Evolutionary conservation across 164 flowering plant species (phyloP).

Genomic region (Stephania yunnanensis): DNA sequence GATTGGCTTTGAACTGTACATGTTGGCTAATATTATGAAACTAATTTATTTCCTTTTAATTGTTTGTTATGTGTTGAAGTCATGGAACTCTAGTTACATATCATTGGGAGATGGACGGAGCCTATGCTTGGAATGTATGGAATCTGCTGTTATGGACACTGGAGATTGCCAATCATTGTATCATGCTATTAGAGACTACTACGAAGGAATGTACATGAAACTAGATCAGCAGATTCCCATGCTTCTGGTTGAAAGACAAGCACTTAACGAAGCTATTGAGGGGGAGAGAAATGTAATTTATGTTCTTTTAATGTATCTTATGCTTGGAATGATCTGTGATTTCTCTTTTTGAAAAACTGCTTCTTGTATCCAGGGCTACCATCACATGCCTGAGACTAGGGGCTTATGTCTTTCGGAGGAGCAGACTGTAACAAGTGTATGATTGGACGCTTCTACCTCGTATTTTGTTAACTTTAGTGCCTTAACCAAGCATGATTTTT

Average conservation of each 20-base stretch:
- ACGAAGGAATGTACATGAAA: slow-evolving; percentile 25
- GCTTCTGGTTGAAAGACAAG: slow-evolving; percentile 91
- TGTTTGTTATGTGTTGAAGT: slow-evolving; percentile 28
- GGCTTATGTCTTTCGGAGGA: slow-evolving; percentile 96
- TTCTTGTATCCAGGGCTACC: slow-evolving; percentile 63
- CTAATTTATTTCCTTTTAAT: neutral
- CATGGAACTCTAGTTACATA: slow-evolving; percentile 59
- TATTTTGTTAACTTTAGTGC: too few species aligned
- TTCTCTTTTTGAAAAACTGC: slow-evolving; percentile 23
- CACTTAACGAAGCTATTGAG: slow-evolving; percentile 90
- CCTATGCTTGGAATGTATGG: slow-evolving; percentile 90
- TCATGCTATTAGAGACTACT: too few species aligned
- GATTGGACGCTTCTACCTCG: slow-evolving; percentile 14
- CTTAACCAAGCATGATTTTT: neutral
- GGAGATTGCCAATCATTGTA: too few species aligned
- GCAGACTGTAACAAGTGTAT: slow-evolving; percentile 90
- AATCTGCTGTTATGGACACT: slow-evolving; percentile 56
- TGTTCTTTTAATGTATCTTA: slow-evolving; percentile 8
- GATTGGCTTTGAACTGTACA: neutral
- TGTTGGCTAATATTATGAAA: neutral
- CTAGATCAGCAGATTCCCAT: slow-evolving; percentile 91
- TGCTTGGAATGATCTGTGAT: neutral
- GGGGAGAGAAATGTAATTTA: slow-evolving; percentile 78
- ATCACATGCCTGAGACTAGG: slow-evolving; percentile 98
- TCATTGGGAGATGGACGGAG: slow-evolving; percentile 81